phyloP scores from a whole-genome alignment of 78 protist genomes.

The Dictyostelium firmibasis region DNA sequence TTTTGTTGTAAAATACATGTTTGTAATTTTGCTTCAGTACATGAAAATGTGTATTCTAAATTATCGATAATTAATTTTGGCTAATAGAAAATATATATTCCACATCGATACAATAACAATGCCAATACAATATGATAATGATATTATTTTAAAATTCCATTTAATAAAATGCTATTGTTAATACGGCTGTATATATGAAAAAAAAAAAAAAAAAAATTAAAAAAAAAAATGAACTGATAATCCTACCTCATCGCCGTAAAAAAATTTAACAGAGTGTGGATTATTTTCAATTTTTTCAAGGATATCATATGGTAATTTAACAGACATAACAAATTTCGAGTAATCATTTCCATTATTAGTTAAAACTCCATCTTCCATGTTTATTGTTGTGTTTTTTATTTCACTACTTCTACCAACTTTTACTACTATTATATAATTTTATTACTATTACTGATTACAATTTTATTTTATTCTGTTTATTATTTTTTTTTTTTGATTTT shows the following conservation, averaged over 20 bases:
- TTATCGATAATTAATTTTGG: constrained; percentile 18
- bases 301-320: neutral
- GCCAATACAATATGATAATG: too few relatives aligned
- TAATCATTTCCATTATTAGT: neutral
- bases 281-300: constrained; percentile 3
- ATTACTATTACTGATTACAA: neutral
- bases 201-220: neutral
- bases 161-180: neutral
- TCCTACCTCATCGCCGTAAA: constrained; percentile 16
- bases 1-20: constrained; percentile 20
- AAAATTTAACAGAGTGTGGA: neutral
- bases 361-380: constrained; percentile 21
- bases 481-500: too few relatives aligned
- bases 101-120: too few relatives aligned
- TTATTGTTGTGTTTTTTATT: neutral
- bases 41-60: constrained; percentile 2
- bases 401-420: neutral
- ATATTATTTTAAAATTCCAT: too few relatives aligned
- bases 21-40: neutral
- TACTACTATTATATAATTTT: too few relatives aligned
- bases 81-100: too few relatives aligned
- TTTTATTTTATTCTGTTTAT: too few relatives aligned
- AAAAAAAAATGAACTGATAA: neutral
- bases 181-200: neutral
- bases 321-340: constrained; percentile 12